Evolutionary conservation across 129 eudicot species (phyloP), one percentile per base, ranked within the genome.

Genomic region (Flaveria bidentis): DNA sequence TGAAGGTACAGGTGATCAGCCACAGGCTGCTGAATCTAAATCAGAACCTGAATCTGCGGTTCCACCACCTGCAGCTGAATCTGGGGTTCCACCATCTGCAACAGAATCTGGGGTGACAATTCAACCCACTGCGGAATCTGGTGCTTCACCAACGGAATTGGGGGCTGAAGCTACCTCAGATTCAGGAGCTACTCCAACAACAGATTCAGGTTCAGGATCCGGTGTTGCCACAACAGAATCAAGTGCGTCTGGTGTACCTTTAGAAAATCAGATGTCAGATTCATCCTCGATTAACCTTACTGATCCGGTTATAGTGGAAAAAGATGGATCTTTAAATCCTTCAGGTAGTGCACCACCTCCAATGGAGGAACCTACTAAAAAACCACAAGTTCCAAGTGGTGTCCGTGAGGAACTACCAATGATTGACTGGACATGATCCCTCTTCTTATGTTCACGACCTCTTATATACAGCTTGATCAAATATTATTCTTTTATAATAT

Each of bases 391-490:
- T 62, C 81, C 91, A 42, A 76, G 70, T 72, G 90, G 77, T 28
- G 90, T 85, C 57, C 89, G 86, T 30, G 69, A 84, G 2, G 93
- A 84, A 74, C 81, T 81, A 61, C 68, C 86, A 1, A 83, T 91
- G 87, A 61, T 65, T 13, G 91, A 86, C 77, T 91, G 88, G 69
- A 75, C 88, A 71, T 76, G 62, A 75, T 49, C 50, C 30, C 62
- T 15, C 16, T 18, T 17, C 50, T 58, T 74, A 45, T 75, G 50
- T 30, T 64, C 22, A 44, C 42, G 44, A 36, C 26, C 55, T 46
- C 55, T 62, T 47, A 75, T 25, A 57, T 41, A 61, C 46, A 33
- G 49, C 4, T 62, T 50, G 79, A 49, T 39, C 47, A 23, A 9
- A 17, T 3, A 0, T 57, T 58, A 36, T 58, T 23, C 50, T 64